A percentile compares a stretch with the other conserved stretches of the same genome.
phyloP scores from a whole-genome alignment of 2,329 filamentous ascomycete species.

The Colletotrichum sp. region DNA sequence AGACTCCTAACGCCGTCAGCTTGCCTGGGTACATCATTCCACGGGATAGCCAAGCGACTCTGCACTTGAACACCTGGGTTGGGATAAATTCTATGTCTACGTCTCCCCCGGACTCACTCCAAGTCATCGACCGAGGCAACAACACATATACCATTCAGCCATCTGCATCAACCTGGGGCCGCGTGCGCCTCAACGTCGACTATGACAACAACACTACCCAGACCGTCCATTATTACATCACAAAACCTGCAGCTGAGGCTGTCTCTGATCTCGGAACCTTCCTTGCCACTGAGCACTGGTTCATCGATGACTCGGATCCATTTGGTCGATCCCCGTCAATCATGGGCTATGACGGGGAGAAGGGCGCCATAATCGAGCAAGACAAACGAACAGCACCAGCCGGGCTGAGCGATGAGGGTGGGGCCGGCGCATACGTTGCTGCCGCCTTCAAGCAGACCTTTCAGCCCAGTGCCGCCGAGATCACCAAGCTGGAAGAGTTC shows the following conservation, averaged over 20 bases:
- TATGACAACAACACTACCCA: constrained; percentile 54
- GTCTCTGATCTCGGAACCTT: constrained; percentile 55
- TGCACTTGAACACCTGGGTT: constrained; percentile 47
- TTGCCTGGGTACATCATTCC: constrained; percentile 61
- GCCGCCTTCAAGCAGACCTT: constrained; percentile 58
- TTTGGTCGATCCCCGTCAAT: constrained; percentile 59
- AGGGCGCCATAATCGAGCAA: constrained; percentile 44
- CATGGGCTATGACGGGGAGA: constrained; percentile 61
- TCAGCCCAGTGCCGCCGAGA: constrained; percentile 52
- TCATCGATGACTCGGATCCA: constrained; percentile 53
- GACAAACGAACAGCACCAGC: constrained; percentile 61
- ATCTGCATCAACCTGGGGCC: constrained; percentile 49
- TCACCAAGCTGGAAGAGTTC: constrained; percentile 59
- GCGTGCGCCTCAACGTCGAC: constrained; percentile 48
- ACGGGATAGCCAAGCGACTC: constrained; percentile 45
- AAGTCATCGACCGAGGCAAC: constrained; percentile 23
- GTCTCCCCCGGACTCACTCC: constrained; percentile 41
- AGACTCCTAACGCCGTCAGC: constrained; percentile 53
- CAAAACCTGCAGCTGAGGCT: constrained; percentile 47
- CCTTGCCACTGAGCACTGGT: constrained; percentile 58
- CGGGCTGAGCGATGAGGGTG: constrained; percentile 64
- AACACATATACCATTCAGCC: constrained; percentile 46
- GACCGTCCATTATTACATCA: constrained; percentile 61
- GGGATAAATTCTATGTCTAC: constrained; percentile 42
- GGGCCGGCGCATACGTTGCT: constrained; percentile 59